Conservation (phyloP, 805 yeast genomes). For the Yamadazyma tumulicola region DNA sequence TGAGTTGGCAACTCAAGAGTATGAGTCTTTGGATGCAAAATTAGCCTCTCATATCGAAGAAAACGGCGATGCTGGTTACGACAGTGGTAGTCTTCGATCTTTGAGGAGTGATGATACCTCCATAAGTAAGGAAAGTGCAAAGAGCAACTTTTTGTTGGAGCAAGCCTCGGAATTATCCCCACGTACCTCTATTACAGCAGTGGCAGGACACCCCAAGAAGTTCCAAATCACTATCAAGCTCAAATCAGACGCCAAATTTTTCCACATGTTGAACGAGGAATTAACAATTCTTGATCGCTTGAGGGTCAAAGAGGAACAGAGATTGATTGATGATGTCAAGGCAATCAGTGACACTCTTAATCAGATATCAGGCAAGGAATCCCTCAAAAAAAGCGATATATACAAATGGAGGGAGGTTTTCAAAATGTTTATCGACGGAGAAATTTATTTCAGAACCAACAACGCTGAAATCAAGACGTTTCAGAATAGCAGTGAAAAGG, state of each 20-base stretch:
- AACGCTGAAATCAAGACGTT: constrained; percentile 41
- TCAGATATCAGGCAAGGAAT: constrained; percentile 30
- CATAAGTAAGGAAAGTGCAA: background rate
- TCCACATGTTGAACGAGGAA: constrained; percentile 55
- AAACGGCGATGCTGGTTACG: background rate
- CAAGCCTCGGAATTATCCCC: background rate
- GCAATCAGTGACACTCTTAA: constrained; percentile 38
- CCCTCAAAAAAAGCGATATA: constrained; percentile 46
- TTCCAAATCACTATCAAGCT: constrained; percentile 40
- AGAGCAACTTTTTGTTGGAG: constrained; percentile 1
- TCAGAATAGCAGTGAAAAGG: constrained; percentile 43
- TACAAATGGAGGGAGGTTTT: constrained; percentile 71
- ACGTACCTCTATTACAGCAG: constrained; percentile 4
- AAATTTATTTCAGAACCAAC: constrained; percentile 55
- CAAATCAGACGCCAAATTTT: constrained; percentile 57
- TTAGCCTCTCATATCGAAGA: background rate
- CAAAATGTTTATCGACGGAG: constrained; percentile 60
- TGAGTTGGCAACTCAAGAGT: constrained; percentile 4
- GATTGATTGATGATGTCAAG: constrained; percentile 41
- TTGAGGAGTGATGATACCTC: constrained; percentile 4
- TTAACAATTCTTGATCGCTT: constrained; percentile 46
- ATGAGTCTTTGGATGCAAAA: background rate
- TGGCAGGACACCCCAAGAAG: constrained; percentile 6
- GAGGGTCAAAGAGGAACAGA: constrained; percentile 38
- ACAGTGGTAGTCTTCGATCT: background rate